Evolutionary conservation across 2,329 filamentous ascomycete species (phyloP).

Genomic region (Zasmidium cellare): DNA sequence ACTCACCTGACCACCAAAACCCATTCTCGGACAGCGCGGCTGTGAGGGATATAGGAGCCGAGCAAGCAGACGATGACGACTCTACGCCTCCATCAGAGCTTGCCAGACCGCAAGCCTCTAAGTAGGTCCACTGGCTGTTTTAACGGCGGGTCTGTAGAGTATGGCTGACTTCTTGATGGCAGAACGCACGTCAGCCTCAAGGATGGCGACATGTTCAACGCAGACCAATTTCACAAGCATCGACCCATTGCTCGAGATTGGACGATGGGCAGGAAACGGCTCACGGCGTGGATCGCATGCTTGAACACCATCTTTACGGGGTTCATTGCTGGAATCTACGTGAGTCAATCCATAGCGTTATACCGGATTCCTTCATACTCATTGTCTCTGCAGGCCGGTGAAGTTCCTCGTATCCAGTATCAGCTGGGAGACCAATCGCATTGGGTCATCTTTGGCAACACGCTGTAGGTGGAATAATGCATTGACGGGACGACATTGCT

Average conservation of each 20-base stretch:
- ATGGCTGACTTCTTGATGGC: conserved; percentile 1
- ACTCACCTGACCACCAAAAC: not conserved
- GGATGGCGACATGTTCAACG: conserved; percentile 41
- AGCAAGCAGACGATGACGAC: not conserved
- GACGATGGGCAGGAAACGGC: conserved; percentile 66
- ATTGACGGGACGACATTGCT: not conserved
- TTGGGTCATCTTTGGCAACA: conserved; percentile 70
- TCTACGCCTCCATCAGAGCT: not conserved
- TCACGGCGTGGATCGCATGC: conserved; percentile 68
- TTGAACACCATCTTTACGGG: conserved; percentile 72
- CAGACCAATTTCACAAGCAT: conserved; percentile 52
- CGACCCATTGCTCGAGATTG: conserved; percentile 72
- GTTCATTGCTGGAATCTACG: conserved; percentile 70
- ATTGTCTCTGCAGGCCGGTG: conserved; percentile 53
- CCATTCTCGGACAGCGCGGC: not conserved
- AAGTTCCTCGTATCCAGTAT: conserved; percentile 78
- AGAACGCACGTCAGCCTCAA: conserved; percentile 36
- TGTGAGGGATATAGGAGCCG: not conserved
- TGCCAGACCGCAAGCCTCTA: not conserved
- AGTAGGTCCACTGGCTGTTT: not conserved
- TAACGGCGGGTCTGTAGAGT: too few species aligned
- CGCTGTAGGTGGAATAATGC: conserved; percentile 46
- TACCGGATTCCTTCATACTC: not conserved
- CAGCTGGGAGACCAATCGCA: conserved; percentile 70
- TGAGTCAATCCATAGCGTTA: conserved; percentile 24